Evolutionary conservation across 75 land plant genomes (phyloP).

Genomic region (Selaginella tamariscina): DNA sequence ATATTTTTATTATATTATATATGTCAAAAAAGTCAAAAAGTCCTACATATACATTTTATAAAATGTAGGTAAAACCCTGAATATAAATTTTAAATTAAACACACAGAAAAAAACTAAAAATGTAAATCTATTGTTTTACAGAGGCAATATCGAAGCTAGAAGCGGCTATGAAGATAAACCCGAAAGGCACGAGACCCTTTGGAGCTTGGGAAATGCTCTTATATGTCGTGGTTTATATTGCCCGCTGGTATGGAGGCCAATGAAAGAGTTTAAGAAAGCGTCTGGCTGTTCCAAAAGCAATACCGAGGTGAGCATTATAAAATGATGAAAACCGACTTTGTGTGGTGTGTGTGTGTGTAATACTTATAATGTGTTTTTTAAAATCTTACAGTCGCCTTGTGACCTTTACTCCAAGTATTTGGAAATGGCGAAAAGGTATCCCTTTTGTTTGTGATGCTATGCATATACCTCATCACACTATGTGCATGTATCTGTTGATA

Average conservation of each 20-base stretch:
- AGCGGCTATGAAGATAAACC: not conserved
- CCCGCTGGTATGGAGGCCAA: not conserved
- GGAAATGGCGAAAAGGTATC: not conserved
- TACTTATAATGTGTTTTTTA: not conserved
- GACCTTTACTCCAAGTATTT: not conserved
- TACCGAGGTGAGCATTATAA: conserved; percentile 1
- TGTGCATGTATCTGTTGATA: not conserved
- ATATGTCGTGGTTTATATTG: not conserved
- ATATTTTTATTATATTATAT: too few relatives aligned
- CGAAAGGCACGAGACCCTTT: conserved; percentile 1
- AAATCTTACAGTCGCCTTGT: not conserved
- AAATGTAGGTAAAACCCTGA: too few relatives aligned
- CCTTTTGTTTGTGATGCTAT: too few relatives aligned
- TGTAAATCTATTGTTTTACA: not conserved
- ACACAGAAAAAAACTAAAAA: too few relatives aligned
- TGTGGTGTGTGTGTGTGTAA: not conserved
- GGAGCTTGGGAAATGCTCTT: conserved; percentile 1
- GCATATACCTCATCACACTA: not conserved
- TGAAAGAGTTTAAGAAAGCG: not conserved
- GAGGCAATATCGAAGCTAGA: not conserved
- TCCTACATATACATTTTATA: too few relatives aligned
- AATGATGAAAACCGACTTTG: not conserved
- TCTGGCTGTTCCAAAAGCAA: not conserved
- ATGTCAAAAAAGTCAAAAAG: too few relatives aligned
- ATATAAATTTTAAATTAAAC: too few relatives aligned